A percentile compares a stretch with the other conserved stretches of the same genome.
These are phyloP conservation scores for Themeda triandra DNA, from an alignment of 176 grass and related monocot species.

Conservation along the genomic window DNA sequence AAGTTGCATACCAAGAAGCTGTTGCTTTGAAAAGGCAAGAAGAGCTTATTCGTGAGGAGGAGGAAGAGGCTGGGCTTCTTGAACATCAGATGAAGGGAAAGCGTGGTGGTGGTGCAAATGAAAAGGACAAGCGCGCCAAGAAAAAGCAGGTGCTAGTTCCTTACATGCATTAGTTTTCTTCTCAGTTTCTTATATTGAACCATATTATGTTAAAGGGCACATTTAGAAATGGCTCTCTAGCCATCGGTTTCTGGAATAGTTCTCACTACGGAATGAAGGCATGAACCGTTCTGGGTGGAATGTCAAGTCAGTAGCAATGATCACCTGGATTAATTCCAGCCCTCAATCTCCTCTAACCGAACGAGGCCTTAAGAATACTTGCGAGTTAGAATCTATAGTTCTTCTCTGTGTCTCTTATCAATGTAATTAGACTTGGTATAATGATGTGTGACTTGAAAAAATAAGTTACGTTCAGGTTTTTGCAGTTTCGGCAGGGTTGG, in stretches of 20 bases:
- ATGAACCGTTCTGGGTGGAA: no score
- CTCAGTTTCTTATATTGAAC: slow-evolving; percentile 3
- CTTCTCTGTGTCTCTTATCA: background rate
- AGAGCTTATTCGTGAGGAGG: slow-evolving; percentile 96
- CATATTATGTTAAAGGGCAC: background rate
- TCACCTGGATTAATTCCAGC: no score
- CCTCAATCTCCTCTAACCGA: no score
- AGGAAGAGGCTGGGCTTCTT: slow-evolving; percentile 75
- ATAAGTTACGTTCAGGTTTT: background rate
- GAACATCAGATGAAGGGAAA: slow-evolving; percentile 76
- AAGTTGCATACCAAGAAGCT: slow-evolving; percentile 86
- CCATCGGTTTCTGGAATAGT: background rate
- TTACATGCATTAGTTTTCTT: background rate
- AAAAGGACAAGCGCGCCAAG: slow-evolving; percentile 89
- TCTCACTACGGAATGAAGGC: no score
- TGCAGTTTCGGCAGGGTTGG: background rate
- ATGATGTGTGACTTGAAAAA: background rate
- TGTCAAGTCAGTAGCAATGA: no score
- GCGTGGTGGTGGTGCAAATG: slow-evolving; percentile 34
- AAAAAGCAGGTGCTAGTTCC: slow-evolving; percentile 79
- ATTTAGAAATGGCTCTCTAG: background rate
- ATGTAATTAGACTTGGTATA: background rate
- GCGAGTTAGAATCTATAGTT: background rate
- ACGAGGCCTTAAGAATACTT: slow-evolving; percentile 1
- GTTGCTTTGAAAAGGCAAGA: slow-evolving; percentile 97